These are phyloP conservation scores for Anthracocystis panici-leucophaei DNA, from an alignment of 1,284 basidiomycete genomes.

Conservation along the genomic window DNA sequence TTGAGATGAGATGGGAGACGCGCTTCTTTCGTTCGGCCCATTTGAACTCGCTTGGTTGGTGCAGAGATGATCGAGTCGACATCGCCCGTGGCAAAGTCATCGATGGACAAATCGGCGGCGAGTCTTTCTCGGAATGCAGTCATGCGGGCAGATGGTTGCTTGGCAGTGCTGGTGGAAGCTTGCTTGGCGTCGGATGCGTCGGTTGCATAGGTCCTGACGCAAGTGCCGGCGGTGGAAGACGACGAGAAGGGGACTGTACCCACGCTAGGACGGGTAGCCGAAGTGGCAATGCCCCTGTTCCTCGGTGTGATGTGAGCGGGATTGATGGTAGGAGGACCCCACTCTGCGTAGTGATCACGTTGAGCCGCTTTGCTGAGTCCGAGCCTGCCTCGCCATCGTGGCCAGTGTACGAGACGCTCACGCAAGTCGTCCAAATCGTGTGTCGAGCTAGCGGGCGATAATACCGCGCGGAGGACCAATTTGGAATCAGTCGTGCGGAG, in stretches of 20 bases:
- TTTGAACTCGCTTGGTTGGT: slow-evolving; percentile 37
- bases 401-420: slow-evolving; percentile 63
- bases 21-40: slow-evolving; percentile 57
- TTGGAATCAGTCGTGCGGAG: slow-evolving; percentile 48
- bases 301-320: slow-evolving; percentile 53
- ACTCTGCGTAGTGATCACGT: slow-evolving; percentile 58
- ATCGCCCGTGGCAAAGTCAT: slow-evolving; percentile 56
- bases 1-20: slow-evolving; percentile 92
- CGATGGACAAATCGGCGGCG: slow-evolving; percentile 56
- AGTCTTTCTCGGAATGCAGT: slow-evolving; percentile 56
- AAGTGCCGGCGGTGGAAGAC: background rate
- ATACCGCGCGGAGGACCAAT: slow-evolving; percentile 58
- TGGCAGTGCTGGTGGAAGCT: background rate
- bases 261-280: slow-evolving; percentile 10
- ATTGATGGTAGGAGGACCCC: slow-evolving; percentile 60
- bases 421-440: slow-evolving; percentile 63
- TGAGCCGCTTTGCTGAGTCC: slow-evolving; percentile 58
- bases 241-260: slow-evolving; percentile 1
- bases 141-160: slow-evolving; percentile 39
- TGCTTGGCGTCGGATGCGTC: slow-evolving; percentile 18
- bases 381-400: slow-evolving; percentile 69
- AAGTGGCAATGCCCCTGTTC: slow-evolving; percentile 27
- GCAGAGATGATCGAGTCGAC: slow-evolving; percentile 24
- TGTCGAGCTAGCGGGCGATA: slow-evolving; percentile 62
- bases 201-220: slow-evolving; percentile 32